A percentile compares a stretch with the other conserved stretches of the same genome.
These are phyloP conservation scores for Fraxinus nigra DNA, from an alignment of 305 asterid species.

Conservation along the genomic window DNA sequence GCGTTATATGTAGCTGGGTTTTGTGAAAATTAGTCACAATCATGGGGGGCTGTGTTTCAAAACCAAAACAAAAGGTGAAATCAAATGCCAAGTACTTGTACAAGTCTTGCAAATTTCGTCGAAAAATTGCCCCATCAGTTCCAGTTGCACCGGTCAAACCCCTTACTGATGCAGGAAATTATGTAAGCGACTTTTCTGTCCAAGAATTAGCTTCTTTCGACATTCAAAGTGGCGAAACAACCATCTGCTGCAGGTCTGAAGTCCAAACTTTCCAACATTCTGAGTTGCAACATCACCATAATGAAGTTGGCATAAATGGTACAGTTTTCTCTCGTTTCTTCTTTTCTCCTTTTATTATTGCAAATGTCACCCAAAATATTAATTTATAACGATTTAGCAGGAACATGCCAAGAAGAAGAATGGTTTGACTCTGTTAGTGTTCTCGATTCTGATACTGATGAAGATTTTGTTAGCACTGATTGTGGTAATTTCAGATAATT, in stretches of 20 bases:
- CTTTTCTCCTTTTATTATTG: background rate
- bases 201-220: constrained; percentile 32
- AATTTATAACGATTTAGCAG: constrained; percentile 26
- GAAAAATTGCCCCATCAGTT: constrained; percentile 57
- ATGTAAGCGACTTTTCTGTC: constrained; percentile 22
- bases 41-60: constrained; percentile 90
- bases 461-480: constrained; percentile 57
- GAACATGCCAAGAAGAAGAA: constrained; percentile 57
- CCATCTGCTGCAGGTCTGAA: constrained; percentile 29
- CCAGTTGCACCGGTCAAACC: constrained; percentile 47
- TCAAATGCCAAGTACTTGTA: constrained; percentile 49
- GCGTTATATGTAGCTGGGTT: constrained; percentile 9
- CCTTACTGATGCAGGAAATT: constrained; percentile 26
- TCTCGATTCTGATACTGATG: constrained; percentile 82
- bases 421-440: constrained; percentile 77
- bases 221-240: constrained; percentile 12
- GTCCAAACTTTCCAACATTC: constrained; percentile 24
- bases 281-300: constrained; percentile 27
- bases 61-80: constrained; percentile 52
- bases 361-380: background rate
- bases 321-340: constrained; percentile 6
- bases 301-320: constrained; percentile 36
- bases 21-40: constrained; percentile 28
- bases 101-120: constrained; percentile 48
- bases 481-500: constrained; percentile 48